Evolutionary conservation across 345 rosid genomes (phyloP).

Genomic region (Pistacia vera): DNA sequence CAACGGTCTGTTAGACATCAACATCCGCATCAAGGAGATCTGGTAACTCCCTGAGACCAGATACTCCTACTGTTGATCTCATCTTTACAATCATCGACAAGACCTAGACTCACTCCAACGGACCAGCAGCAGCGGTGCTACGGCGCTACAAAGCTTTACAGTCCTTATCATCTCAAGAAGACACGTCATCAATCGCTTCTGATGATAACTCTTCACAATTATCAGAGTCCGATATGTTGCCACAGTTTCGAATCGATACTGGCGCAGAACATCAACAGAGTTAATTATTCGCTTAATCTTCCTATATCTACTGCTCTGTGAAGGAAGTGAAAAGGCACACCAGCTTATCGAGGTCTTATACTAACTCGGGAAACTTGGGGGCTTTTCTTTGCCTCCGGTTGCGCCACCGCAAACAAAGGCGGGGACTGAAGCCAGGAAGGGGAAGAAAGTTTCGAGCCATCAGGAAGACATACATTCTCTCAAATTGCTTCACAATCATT

Average conservation of each 20-base stretch:
- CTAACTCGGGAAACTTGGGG: slow-evolving; percentile 20
- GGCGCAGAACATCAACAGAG: slow-evolving; percentile 30
- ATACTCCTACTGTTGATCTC: slow-evolving; percentile 27
- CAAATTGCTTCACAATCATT: slow-evolving; percentile 68
- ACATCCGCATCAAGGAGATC: slow-evolving; percentile 22
- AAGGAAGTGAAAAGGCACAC: slow-evolving; percentile 27
- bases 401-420: slow-evolving; percentile 41
- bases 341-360: slow-evolving; percentile 24
- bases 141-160: slow-evolving; percentile 81
- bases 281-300: slow-evolving; percentile 32
- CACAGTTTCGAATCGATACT: slow-evolving; percentile 32
- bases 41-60: slow-evolving; percentile 26
- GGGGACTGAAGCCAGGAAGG: slow-evolving; percentile 40
- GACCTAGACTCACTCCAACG: slow-evolving; percentile 37
- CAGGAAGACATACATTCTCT: slow-evolving; percentile 67
- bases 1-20: slow-evolving; percentile 1
- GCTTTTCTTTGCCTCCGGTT: slow-evolving; percentile 54
- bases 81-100: slow-evolving; percentile 14
- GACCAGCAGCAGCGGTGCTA: slow-evolving; percentile 24
- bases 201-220: neutral
- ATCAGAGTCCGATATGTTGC: slow-evolving; percentile 36
- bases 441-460: slow-evolving; percentile 48
- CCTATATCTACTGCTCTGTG: slow-evolving; percentile 24
- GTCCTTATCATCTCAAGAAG: slow-evolving; percentile 30
- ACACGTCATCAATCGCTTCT: neutral